Conservation (phyloP, 106 monocot species). For the Posidonia australis region DNA sequence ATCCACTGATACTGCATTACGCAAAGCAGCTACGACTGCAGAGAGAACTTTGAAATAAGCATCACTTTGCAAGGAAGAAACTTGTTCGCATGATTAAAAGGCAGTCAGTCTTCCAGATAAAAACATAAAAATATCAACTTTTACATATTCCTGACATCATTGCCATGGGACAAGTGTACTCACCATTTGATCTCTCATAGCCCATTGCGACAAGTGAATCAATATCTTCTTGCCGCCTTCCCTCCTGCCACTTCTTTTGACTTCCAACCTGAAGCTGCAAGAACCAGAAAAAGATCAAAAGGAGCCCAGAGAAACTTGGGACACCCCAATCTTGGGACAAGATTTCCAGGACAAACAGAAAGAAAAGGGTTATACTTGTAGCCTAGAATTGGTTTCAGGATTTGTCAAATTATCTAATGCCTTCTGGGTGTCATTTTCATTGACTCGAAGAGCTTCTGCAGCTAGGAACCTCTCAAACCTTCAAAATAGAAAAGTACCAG, state of each 20-base stretch:
- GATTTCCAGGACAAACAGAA: conserved; percentile 1
- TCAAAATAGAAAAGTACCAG: not conserved
- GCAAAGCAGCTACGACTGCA: conserved; percentile 12
- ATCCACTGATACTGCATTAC: conserved; percentile 1
- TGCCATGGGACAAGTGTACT: no score
- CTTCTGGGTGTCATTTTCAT: conserved; percentile 70
- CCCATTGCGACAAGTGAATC: conserved; percentile 11
- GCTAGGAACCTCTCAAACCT: conserved; percentile 81
- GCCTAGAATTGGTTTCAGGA: conserved; percentile 56
- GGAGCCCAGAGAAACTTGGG: not conserved
- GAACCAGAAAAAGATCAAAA: not conserved
- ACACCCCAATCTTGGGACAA: not conserved
- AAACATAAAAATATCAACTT: not conserved
- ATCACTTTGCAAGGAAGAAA: not conserved
- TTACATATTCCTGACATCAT: no score
- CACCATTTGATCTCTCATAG: conserved; percentile 31
- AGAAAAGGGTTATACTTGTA: conserved; percentile 49
- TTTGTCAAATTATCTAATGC: conserved; percentile 83
- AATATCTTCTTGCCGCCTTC: conserved; percentile 9
- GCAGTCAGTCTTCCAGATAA: not conserved
- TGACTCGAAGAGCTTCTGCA: conserved; percentile 81
- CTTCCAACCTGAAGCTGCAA: conserved; percentile 32
- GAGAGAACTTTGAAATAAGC: not conserved
- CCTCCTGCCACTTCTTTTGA: conserved; percentile 15
- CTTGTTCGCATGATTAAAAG: not conserved